Evolutionary conservation across 2,329 filamentous ascomycete species (phyloP).

Genomic region (Pseudogymnoascus sp.): DNA sequence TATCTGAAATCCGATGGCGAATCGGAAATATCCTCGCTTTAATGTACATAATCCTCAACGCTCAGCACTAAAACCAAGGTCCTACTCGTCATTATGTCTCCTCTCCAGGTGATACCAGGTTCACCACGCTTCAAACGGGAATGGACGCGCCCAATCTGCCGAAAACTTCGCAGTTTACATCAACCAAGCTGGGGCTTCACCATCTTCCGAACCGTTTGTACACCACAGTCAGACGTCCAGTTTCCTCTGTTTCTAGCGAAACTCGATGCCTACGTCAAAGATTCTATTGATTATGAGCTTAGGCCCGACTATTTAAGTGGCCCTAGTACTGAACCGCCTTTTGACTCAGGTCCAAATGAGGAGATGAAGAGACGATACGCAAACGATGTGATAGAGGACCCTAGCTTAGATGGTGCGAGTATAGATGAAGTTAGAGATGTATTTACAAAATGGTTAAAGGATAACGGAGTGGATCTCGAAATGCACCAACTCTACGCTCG

Average conservation of each 20-base stretch:
- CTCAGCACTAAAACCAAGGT: too few species aligned
- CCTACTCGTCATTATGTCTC: background rate
- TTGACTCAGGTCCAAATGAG: slow-evolving; percentile 4
- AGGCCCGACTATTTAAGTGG: background rate
- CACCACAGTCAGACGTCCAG: slow-evolving; percentile 7
- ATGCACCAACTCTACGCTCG: slow-evolving; percentile 1
- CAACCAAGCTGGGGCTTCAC: slow-evolving; percentile 7
- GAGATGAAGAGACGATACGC: slow-evolving; percentile 9
- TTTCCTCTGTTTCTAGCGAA: slow-evolving; percentile 10
- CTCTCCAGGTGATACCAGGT: slow-evolving; percentile 1
- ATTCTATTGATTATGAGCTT: slow-evolving; percentile 4
- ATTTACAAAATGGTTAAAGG: slow-evolving; percentile 7
- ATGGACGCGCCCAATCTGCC: background rate
- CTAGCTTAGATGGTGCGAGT: background rate
- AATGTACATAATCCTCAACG: too few species aligned
- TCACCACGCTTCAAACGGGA: background rate
- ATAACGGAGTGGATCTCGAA: background rate
- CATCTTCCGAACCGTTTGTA: slow-evolving; percentile 1
- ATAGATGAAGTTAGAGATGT: slow-evolving; percentile 3
- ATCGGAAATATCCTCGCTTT: too few species aligned
- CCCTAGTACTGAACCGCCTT: background rate
- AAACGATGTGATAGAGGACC: slow-evolving; percentile 9
- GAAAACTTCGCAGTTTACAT: background rate
- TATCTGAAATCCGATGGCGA: background rate
- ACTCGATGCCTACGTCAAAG: background rate